Conservation (phyloP, 208 protist species). For the Porcisia deanei region DNA sequence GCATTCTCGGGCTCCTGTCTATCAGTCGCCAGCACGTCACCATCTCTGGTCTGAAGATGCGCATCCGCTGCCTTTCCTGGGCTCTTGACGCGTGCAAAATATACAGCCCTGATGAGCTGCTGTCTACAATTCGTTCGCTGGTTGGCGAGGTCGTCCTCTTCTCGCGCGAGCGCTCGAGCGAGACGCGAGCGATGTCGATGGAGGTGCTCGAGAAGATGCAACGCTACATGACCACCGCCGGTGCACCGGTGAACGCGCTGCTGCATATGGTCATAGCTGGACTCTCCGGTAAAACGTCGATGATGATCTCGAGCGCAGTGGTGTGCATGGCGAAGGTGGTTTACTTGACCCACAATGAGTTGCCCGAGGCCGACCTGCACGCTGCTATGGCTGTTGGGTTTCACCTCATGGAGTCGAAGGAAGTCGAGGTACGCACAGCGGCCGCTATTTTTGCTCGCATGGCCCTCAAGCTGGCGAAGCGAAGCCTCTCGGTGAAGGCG, state of each 20-base stretch:
- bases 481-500: slow-evolving; percentile 47
- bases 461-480: slow-evolving; percentile 83
- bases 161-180: slow-evolving; percentile 76
- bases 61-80: slow-evolving; percentile 84
- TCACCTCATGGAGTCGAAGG: slow-evolving; percentile 76
- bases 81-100: slow-evolving; percentile 89
- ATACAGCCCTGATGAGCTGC: slow-evolving; percentile 69
- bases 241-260: slow-evolving; percentile 66
- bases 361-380: slow-evolving; percentile 70
- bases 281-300: slow-evolving; percentile 71
- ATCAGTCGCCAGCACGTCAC: slow-evolving; percentile 81
- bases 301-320: slow-evolving; percentile 79
- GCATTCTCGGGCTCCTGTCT: slow-evolving; percentile 68
- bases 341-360: slow-evolving; percentile 63
- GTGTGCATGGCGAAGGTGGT: slow-evolving; percentile 88
- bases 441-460: slow-evolving; percentile 82
- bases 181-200: slow-evolving; percentile 83
- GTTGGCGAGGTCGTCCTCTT: slow-evolving; percentile 82
- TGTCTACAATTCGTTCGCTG: slow-evolving; percentile 50
- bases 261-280: slow-evolving; percentile 77
- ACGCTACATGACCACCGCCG: slow-evolving; percentile 60
- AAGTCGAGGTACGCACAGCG: slow-evolving; percentile 66
- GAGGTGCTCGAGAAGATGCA: slow-evolving; percentile 89
- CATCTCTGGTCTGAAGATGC: slow-evolving; percentile 88
- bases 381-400: slow-evolving; percentile 63